These are phyloP conservation scores for Aegilops bicornis DNA, from an alignment of 176 grass and related monocot genomes.

Conservation along the genomic window DNA sequence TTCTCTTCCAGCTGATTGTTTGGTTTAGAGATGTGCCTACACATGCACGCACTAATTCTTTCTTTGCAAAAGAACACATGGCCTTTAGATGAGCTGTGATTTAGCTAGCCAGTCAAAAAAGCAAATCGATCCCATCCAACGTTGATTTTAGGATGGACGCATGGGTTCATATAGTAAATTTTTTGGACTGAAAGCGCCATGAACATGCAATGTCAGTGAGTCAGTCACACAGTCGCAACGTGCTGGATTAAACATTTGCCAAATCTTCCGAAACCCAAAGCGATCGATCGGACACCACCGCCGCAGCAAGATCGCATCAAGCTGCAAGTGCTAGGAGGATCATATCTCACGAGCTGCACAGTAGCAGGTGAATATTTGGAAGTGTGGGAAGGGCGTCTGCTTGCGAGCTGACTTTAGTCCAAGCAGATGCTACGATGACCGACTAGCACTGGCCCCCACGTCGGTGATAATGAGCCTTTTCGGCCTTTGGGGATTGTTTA, in stretches of 20 bases:
- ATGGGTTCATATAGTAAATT: neutral
- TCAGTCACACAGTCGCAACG: constrained; percentile 17
- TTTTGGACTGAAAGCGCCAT: neutral
- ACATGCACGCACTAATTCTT: neutral
- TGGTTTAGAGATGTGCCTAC: neutral
- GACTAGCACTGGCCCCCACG: constrained; percentile 31
- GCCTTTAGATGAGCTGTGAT: neutral
- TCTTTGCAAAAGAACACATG: neutral
- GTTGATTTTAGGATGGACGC: neutral
- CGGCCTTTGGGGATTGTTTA: constrained; percentile 53
- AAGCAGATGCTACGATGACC: constrained; percentile 11
- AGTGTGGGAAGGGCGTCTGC: constrained; percentile 67
- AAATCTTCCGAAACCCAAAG: constrained; percentile 22
- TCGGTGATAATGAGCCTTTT: constrained; percentile 39
- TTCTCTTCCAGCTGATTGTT: neutral
- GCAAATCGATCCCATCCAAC: neutral
- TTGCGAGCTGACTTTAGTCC: constrained; percentile 93
- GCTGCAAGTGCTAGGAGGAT: constrained; percentile 11
- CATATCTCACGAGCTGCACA: neutral
- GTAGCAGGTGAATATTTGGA: constrained; percentile 90
- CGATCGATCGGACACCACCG: neutral
- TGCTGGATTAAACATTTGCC: neutral
- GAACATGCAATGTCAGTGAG: neutral
- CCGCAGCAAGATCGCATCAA: constrained; percentile 19
- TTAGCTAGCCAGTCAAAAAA: neutral